Evolutionary conservation across 2,329 filamentous ascomycete species (phyloP).

Genomic region (Aspergillus sp.): DNA sequence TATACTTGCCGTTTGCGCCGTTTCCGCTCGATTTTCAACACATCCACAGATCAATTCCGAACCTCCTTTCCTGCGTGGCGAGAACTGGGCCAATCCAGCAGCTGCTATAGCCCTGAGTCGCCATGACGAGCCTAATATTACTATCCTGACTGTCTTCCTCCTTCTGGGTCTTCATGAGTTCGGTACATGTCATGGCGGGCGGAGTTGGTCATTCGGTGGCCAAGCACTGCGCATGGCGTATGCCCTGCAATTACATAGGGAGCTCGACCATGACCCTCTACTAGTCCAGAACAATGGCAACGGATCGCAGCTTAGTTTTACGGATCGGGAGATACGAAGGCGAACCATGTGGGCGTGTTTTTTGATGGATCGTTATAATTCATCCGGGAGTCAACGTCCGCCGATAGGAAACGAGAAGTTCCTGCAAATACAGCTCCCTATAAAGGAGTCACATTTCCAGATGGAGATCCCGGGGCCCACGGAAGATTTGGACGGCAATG

Average conservation of each 20-base stretch:
- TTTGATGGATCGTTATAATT: slow-evolving; percentile 96
- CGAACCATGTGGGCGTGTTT: slow-evolving; percentile 99
- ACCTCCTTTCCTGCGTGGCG: slow-evolving; percentile 82
- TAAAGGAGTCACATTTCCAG: slow-evolving; percentile 86
- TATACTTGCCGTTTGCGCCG: slow-evolving; percentile 88
- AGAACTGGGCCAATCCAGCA: slow-evolving; percentile 87
- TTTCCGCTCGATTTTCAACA: slow-evolving; percentile 91
- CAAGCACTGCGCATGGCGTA: slow-evolving; percentile 97
- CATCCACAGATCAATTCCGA: slow-evolving; percentile 77
- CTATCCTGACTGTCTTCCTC: slow-evolving; percentile 86
- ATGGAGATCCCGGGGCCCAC: slow-evolving; percentile 88
- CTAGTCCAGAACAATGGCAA: slow-evolving; percentile 57
- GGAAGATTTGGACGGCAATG: slow-evolving; percentile 74
- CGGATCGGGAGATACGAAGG: slow-evolving; percentile 87
- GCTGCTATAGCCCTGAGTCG: slow-evolving; percentile 81
- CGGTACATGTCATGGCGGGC: slow-evolving; percentile 91
- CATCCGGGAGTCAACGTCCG: slow-evolving; percentile 87
- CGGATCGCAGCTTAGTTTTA: slow-evolving; percentile 73
- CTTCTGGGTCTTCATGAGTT: slow-evolving; percentile 92
- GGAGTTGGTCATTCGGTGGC: slow-evolving; percentile 93
- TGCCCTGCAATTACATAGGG: slow-evolving; percentile 87
- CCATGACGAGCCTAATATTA: slow-evolving; percentile 95
- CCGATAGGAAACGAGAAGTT: slow-evolving; percentile 89
- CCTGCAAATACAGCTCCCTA: slow-evolving; percentile 83
- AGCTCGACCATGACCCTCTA: slow-evolving; percentile 78